phyloP scores from a whole-genome alignment of 1,284 basidiomycete species.

The Ceraceosorus bombacis region DNA sequence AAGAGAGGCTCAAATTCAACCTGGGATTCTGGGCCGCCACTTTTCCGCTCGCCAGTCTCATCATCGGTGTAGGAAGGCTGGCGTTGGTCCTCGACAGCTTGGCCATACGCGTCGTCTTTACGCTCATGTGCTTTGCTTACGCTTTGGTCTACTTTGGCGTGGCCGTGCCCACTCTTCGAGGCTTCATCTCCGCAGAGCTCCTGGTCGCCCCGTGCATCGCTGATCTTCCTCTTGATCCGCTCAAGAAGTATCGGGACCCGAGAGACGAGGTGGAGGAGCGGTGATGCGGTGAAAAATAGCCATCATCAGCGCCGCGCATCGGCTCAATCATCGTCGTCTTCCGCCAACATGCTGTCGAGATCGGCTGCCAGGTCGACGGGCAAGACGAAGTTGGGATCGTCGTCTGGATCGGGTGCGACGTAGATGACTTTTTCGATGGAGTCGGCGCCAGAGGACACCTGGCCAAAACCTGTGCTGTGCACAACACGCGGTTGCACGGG shows the following conservation, averaged over 20 bases:
- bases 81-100: constrained; percentile 29
- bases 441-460: not conserved
- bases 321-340: no score
- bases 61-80: constrained; percentile 26
- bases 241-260: not conserved
- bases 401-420: not conserved
- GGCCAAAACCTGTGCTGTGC: not conserved
- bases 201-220: constrained; percentile 39
- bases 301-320: no score
- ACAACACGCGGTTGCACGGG: no score
- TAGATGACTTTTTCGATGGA: not conserved
- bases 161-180: constrained; percentile 30
- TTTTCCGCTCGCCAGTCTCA: constrained; percentile 28
- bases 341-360: no score
- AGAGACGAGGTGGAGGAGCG: no score
- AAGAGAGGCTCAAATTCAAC: constrained; percentile 29
- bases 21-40: constrained; percentile 36
- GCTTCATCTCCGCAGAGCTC: constrained; percentile 28
- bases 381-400: not conserved
- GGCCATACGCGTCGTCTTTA: constrained; percentile 31
- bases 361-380: not conserved
- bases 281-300: no score
- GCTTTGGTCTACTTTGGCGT: constrained; percentile 26
- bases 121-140: constrained; percentile 24
- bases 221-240: constrained; percentile 25